phyloP scores from a whole-genome alignment of 139 green algal species.

The Micromonas commoda region DNA sequence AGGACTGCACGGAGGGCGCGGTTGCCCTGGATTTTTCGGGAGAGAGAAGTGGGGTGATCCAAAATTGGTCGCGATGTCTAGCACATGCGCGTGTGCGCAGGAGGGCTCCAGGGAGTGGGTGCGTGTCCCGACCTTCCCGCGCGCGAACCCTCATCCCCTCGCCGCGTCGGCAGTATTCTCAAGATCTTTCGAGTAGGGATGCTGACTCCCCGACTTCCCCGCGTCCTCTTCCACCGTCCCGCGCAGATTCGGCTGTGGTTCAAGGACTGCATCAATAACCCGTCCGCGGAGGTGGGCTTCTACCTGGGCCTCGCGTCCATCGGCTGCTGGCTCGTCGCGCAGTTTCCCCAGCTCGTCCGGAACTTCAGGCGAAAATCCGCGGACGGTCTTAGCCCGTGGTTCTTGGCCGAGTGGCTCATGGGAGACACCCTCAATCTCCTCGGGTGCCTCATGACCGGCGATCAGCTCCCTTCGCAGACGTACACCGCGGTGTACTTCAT shows the following conservation, averaged over 20 bases:
- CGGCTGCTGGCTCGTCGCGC: constrained; percentile 54
- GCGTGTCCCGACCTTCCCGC: too few species aligned
- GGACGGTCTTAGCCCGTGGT: constrained; percentile 73
- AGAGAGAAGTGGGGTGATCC: too few species aligned
- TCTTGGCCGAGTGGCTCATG: constrained; percentile 78
- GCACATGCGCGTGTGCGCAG: too few species aligned
- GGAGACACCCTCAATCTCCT: constrained; percentile 70
- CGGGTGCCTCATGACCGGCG: constrained; percentile 68
- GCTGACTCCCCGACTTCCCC: too few species aligned
- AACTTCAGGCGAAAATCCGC: constrained; percentile 70
- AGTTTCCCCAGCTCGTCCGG: constrained; percentile 71
- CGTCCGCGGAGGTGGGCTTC: constrained; percentile 50
- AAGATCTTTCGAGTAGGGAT: too few species aligned
- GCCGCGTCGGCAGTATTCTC: too few species aligned
- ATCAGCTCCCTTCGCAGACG: constrained; percentile 69
- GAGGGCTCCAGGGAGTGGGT: too few species aligned
- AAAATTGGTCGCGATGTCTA: too few species aligned
- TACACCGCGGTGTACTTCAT: constrained; percentile 75
- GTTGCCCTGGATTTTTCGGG: too few species aligned
- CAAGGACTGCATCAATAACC: background rate
- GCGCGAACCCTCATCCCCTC: too few species aligned
- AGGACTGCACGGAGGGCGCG: too few species aligned
- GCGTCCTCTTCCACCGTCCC: background rate
- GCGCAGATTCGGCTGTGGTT: background rate
- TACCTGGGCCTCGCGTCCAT: constrained; percentile 51